Evolutionary conservation across 441 rosid genomes (phyloP).

Genomic region (Gossypium lobatum): DNA sequence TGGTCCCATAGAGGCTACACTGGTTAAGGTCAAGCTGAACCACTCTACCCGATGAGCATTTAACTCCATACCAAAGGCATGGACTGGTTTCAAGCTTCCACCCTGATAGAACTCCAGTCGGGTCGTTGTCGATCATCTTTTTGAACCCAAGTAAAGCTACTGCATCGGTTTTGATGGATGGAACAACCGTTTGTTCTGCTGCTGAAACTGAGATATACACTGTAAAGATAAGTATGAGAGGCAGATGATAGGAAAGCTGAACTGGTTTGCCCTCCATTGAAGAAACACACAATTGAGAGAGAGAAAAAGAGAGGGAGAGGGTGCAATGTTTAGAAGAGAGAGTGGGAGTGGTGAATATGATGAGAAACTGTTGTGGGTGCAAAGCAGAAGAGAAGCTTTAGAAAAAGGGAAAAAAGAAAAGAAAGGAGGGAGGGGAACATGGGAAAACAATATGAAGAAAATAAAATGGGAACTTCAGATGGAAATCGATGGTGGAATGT

Average conservation of each 20-base stretch:
- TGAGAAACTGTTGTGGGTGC: slow-evolving; percentile 35
- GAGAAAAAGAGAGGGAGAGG: not conserved
- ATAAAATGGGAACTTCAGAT: no score
- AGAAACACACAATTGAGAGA: slow-evolving; percentile 16
- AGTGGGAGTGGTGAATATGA: slow-evolving; percentile 37
- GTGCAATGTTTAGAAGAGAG: slow-evolving; percentile 19
- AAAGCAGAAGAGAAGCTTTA: slow-evolving; percentile 38
- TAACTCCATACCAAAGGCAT: slow-evolving; percentile 70
- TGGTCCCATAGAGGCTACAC: slow-evolving; percentile 39
- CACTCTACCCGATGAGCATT: slow-evolving; percentile 64
- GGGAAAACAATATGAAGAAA: no score
- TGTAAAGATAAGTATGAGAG: slow-evolving; percentile 26
- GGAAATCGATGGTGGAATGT: no score
- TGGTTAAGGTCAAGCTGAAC: slow-evolving; percentile 66
- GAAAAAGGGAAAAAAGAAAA: slow-evolving; percentile 26
- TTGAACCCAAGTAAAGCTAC: slow-evolving; percentile 62
- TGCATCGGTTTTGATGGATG: slow-evolving; percentile 67
- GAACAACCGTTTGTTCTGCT: slow-evolving; percentile 19
- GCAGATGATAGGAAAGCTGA: slow-evolving; percentile 31
- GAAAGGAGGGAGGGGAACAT: no score
- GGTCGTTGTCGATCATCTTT: slow-evolving; percentile 59
- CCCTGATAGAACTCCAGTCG: slow-evolving; percentile 46
- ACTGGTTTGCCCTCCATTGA: slow-evolving; percentile 48
- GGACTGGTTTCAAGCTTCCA: slow-evolving; percentile 57
- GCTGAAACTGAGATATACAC: slow-evolving; percentile 27